A percentile compares a stretch with the other conserved stretches of the same genome.
Evolutionary conservation across 1,284 basidiomycete species (phyloP).

Genomic region (Ceratobasidium sp.): DNA sequence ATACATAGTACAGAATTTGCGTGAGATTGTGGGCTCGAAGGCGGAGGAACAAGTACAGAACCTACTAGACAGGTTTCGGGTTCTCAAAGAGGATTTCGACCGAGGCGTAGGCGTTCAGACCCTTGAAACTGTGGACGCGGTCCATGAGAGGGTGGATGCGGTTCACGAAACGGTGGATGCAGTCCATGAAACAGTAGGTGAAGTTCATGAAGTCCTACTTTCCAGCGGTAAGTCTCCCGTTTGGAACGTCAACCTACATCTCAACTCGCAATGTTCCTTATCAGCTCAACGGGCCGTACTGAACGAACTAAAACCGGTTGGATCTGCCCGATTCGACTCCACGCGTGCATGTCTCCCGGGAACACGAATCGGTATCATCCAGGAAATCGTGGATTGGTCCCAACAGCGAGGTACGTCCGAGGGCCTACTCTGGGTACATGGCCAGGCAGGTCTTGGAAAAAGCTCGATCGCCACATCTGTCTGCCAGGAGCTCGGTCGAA

Average conservation of each 20-base stretch:
- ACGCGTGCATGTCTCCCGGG: neutral
- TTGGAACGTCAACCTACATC: too few species aligned
- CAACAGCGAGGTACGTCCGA: neutral
- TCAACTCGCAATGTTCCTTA: too few species aligned
- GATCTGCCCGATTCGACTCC: neutral
- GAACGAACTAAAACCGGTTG: neutral
- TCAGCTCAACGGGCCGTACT: too few species aligned
- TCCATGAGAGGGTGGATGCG: too few species aligned
- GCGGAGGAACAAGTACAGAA: neutral
- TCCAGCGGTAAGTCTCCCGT: too few species aligned
- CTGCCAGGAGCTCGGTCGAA: conserved; percentile 37
- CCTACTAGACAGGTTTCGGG: neutral
- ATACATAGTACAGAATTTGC: neutral
- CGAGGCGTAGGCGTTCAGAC: too few species aligned
- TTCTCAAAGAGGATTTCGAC: too few species aligned
- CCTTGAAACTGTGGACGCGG: too few species aligned
- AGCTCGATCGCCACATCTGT: conserved; percentile 52
- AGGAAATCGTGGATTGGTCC: neutral
- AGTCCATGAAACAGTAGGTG: too few species aligned
- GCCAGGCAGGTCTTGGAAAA: conserved; percentile 52
- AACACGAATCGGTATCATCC: neutral
- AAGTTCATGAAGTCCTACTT: too few species aligned
- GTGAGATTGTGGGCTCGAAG: neutral
- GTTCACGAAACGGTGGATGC: too few species aligned
- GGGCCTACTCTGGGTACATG: conserved; percentile 51